Conservation (phyloP, 257 asterid genomes). For the Striga asiatica region DNA sequence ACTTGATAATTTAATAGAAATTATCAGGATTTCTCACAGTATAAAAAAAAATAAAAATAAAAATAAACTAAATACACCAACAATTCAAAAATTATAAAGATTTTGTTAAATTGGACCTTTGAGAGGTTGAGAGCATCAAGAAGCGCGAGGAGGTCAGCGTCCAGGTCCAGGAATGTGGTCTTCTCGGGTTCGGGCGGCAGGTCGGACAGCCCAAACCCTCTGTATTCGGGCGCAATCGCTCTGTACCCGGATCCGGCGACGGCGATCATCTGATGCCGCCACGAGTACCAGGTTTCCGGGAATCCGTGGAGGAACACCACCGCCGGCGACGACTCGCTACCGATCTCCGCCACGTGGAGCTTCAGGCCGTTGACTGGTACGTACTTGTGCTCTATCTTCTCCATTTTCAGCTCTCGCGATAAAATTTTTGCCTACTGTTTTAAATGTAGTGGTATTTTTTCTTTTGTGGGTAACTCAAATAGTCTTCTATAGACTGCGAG, state of each 20-base stretch:
- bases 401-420: constrained; percentile 22
- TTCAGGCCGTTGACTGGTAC: constrained; percentile 27
- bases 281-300: constrained; percentile 31
- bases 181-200: constrained; percentile 25
- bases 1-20: no score
- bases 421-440: no score
- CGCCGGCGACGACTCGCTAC: constrained; percentile 15
- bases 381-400: constrained; percentile 28
- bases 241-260: constrained; percentile 15
- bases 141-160: constrained; percentile 31
- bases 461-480: no score
- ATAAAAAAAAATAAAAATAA: no score
- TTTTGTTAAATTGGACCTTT: constrained; percentile 23
- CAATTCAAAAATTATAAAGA: no score
- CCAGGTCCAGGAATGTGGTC: constrained; percentile 25
- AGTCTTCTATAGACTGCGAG: no score
- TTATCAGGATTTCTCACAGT: no score
- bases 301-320: constrained; percentile 30
- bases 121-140: constrained; percentile 37
- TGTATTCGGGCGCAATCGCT: constrained; percentile 18
- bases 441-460: no score
- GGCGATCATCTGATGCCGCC: constrained; percentile 7
- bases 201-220: constrained; percentile 38
- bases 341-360: constrained; percentile 39
- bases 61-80: no score